Conservation (phyloP, 352 stramenopile species). For the Phytophthora pisi region DNA sequence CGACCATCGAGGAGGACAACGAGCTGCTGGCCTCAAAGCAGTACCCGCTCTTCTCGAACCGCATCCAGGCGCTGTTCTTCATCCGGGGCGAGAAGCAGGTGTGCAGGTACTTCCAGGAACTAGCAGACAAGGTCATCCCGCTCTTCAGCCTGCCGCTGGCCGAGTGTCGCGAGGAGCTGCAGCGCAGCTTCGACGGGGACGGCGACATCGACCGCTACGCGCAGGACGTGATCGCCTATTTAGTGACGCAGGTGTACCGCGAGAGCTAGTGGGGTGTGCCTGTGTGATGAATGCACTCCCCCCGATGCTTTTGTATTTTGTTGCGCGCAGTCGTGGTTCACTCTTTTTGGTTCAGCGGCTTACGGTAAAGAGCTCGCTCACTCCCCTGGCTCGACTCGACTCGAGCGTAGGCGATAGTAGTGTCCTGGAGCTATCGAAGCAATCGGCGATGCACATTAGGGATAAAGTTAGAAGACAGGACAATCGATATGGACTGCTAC, state of each 20-base stretch:
- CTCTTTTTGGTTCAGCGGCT: slow-evolving; percentile 22
- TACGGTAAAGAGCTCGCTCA: slow-evolving; percentile 21
- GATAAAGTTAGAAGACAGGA: slow-evolving; percentile 51
- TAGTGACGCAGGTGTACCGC: slow-evolving; percentile 84
- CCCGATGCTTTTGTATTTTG: slow-evolving; percentile 31
- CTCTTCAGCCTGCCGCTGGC: slow-evolving; percentile 80
- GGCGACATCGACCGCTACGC: slow-evolving; percentile 85
- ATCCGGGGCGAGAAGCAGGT: slow-evolving; percentile 91
- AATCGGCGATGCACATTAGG: slow-evolving; percentile 41
- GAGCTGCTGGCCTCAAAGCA: slow-evolving; percentile 79
- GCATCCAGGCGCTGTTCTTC: slow-evolving; percentile 89
- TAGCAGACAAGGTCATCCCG: slow-evolving; percentile 84
- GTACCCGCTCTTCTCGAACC: slow-evolving; percentile 86
- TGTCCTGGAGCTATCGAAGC: slow-evolving; percentile 33
- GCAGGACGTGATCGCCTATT: slow-evolving; percentile 89
- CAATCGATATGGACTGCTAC: slow-evolving; percentile 33
- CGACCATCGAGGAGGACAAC: slow-evolving; percentile 89
- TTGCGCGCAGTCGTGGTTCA: slow-evolving; percentile 21
- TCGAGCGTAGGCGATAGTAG: slow-evolving; percentile 19
- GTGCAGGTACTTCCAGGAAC: slow-evolving; percentile 78
- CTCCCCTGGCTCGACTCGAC: slow-evolving; percentile 5
- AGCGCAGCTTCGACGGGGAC: slow-evolving; percentile 79
- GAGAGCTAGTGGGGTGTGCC: slow-evolving; percentile 56
- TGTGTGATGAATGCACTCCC: neutral
- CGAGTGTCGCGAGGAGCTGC: slow-evolving; percentile 72